Conservation (phyloP, 768 basidiomycete genomes). For the Agaricus subrufescens region DNA sequence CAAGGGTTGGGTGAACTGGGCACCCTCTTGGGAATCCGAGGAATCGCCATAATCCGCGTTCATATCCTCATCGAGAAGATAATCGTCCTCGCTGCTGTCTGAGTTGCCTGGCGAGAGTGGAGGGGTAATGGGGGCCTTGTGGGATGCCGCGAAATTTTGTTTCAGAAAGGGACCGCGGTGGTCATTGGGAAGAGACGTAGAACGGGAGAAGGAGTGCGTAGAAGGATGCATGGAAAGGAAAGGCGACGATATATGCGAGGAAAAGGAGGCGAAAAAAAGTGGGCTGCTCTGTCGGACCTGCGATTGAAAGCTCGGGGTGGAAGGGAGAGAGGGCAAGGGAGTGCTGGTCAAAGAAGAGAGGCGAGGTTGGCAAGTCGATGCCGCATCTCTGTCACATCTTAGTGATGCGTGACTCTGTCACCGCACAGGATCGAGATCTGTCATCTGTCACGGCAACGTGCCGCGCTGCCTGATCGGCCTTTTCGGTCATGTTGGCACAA, state of each 20-base stretch:
- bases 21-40: not conserved
- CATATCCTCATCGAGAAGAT: slow-evolving; percentile 10
- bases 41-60: slow-evolving; percentile 5
- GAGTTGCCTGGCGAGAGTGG: slow-evolving; percentile 13
- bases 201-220: slow-evolving; percentile 21
- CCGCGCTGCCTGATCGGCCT: not conserved
- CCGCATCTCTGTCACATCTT: not conserved
- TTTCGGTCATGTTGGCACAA: slow-evolving; percentile 1
- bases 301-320: too few species aligned
- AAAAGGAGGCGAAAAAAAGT: not conserved
- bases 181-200: slow-evolving; percentile 24
- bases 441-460: slow-evolving; percentile 6
- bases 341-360: not conserved
- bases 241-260: not conserved
- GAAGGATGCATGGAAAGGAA: slow-evolving; percentile 7
- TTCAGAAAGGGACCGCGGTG: slow-evolving; percentile 1
- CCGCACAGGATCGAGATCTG: not conserved
- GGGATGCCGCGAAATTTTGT: not conserved
- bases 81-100: slow-evolving; percentile 10
- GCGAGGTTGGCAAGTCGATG: not conserved
- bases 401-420: not conserved
- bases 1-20: slow-evolving; percentile 5
- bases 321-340: not conserved
- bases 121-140: slow-evolving; percentile 14
- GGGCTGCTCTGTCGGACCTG: not conserved